Conservation (phyloP, 2,329 filamentous ascomycete species). For the Penicillium psychrosexuale region DNA sequence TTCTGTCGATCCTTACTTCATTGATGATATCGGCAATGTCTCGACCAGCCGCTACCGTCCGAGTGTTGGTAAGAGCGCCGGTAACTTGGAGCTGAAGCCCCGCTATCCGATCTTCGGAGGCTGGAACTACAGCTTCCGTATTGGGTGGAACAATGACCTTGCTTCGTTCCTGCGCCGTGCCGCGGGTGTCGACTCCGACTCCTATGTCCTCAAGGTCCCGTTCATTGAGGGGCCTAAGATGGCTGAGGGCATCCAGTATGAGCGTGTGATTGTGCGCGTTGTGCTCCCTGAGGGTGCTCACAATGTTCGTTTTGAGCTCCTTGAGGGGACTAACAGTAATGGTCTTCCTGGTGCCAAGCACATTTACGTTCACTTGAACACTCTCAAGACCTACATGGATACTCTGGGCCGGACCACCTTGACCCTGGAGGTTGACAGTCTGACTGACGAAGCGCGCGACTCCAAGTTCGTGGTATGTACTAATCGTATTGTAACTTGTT, state of each 20-base stretch:
- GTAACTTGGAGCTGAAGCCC: slow-evolving; percentile 81
- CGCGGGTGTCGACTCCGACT: slow-evolving; percentile 54
- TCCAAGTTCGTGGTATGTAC: slow-evolving; percentile 65
- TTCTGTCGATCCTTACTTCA: slow-evolving; percentile 86
- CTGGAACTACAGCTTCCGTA: slow-evolving; percentile 96
- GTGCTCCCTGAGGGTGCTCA: slow-evolving; percentile 87
- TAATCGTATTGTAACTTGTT: background rate
- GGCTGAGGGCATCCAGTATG: slow-evolving; percentile 80
- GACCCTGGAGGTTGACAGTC: slow-evolving; percentile 74
- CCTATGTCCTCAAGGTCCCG: slow-evolving; percentile 84
- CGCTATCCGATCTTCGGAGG: slow-evolving; percentile 95
- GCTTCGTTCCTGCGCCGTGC: slow-evolving; percentile 68
- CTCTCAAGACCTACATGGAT: slow-evolving; percentile 91
- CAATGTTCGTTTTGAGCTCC: slow-evolving; percentile 60
- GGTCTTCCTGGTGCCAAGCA: slow-evolving; percentile 60
- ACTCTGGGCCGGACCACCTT: slow-evolving; percentile 83
- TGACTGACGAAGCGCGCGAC: slow-evolving; percentile 86
- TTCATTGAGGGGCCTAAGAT: slow-evolving; percentile 91
- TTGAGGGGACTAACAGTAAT: slow-evolving; percentile 65
- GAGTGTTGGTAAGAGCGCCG: slow-evolving; percentile 46
- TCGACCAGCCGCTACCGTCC: slow-evolving; percentile 83
- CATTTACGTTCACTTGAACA: slow-evolving; percentile 56
- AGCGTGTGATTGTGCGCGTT: slow-evolving; percentile 72
- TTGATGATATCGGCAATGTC: slow-evolving; percentile 93
- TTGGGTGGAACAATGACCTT: slow-evolving; percentile 91